A percentile compares a stretch with the other conserved stretches of the same genome.
phyloP scores from a whole-genome alignment of 352 stramenopile species.

The Phytopythium mirpurense region DNA sequence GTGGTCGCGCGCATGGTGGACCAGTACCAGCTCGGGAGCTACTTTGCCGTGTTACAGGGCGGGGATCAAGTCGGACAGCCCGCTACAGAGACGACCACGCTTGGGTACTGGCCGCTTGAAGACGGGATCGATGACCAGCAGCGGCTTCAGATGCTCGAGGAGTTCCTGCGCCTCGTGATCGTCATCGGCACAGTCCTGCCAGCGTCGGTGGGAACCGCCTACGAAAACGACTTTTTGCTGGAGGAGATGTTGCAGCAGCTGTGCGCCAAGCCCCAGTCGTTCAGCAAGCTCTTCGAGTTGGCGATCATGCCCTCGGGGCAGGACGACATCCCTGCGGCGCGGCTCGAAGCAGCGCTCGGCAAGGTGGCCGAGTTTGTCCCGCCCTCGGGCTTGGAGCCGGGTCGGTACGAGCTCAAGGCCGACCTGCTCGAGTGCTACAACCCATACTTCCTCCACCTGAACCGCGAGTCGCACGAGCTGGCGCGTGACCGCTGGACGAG shows the following conservation, averaged over 20 bases:
- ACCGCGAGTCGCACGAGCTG: constrained; percentile 75
- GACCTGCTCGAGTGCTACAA: constrained; percentile 77
- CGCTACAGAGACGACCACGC: constrained; percentile 12
- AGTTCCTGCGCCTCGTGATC: constrained; percentile 79
- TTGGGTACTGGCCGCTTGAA: constrained; percentile 48
- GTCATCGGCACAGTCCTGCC: constrained; percentile 72
- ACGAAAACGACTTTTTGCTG: constrained; percentile 69
- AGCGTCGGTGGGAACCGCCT: constrained; percentile 38
- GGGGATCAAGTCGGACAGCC: neutral
- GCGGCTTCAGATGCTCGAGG: constrained; percentile 73
- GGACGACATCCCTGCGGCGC: constrained; percentile 67
- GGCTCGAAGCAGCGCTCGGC: constrained; percentile 54
- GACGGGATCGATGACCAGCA: constrained; percentile 69
- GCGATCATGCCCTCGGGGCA: constrained; percentile 78
- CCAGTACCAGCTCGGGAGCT: constrained; percentile 68
- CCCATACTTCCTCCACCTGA: constrained; percentile 83
- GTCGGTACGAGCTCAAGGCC: constrained; percentile 75
- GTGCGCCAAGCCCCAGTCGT: constrained; percentile 69
- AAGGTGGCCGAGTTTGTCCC: constrained; percentile 71
- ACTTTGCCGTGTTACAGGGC: constrained; percentile 32
- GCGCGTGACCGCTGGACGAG: constrained; percentile 80
- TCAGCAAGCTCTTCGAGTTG: constrained; percentile 80
- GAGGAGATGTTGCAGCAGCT: constrained; percentile 87
- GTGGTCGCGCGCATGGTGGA: constrained; percentile 71
- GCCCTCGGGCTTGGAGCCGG: constrained; percentile 69